Base-by-base conservation (phyloP, 495 filamentous ascomycete genomes). In the Lasiosphaeria miniovina region DNA sequence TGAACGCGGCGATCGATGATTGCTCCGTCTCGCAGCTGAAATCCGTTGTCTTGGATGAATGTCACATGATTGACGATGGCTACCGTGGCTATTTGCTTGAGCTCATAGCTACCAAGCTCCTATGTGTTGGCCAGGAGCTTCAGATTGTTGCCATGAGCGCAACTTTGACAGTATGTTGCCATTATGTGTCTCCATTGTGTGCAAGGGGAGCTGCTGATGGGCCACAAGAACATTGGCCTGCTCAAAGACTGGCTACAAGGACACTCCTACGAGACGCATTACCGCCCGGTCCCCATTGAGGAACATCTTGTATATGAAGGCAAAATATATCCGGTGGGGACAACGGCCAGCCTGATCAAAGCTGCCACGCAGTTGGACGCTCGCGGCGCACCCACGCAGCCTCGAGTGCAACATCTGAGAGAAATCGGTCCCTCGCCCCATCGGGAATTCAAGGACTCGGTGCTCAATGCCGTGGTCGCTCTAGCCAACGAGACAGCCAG, bases 71-170 rank as follows among this genome's bases (percentile, higher is more conserved):
- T 15, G 86, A 88, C 59, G 90, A 93, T 68, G 85, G 88, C 40
- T 81, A 84, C 64, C 84, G 90, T n/a, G 90, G 90, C 5, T 92
- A 91, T 65, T 77, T 93, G 0, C 75, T 94, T 54, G 90, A 94
- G 68, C 72, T 93, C n/a, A 84, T 93, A 75, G 84, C 86, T 5
- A 89, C 90, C 4, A 94, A 94, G 61, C 66, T 93, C 32, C 70
- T 93, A 6, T 81, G 87, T 54, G 74, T 93, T 10, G 87, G 83
- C 45, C 82, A 88, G 59, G 75, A 78, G 46, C 81, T 90, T 33
- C 90, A 94, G 63, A 85, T 94, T 32, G 77, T 93, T 54, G 90
- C 86, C 59, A 93, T 93, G 90, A 92, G 90, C 60, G 90, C 90
- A 14, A 93, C 90, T 3, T 70, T 93, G 36, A 85, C 86, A 48